These are phyloP conservation scores for Calycina herbarum DNA, from an alignment of 2,329 filamentous ascomycete species.

Conservation along the genomic window DNA sequence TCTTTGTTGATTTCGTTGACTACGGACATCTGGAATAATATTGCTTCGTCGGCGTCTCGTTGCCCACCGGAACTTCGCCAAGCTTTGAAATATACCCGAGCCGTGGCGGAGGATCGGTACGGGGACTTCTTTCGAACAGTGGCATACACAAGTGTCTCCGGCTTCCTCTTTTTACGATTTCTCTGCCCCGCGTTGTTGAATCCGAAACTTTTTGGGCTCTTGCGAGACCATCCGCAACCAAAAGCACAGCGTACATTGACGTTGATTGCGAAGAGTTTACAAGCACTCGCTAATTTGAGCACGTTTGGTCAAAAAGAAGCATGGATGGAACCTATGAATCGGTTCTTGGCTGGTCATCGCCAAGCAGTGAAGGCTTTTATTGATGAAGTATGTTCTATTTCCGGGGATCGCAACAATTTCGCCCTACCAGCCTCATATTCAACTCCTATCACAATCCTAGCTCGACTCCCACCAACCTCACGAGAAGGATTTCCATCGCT, in stretches of 20 bases:
- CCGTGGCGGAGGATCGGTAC: conserved; percentile 91
- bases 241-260: conserved; percentile 86
- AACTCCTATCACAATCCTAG: conserved; percentile 86
- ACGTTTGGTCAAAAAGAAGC: conserved; percentile 91
- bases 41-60: conserved; percentile 69
- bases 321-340: conserved; percentile 99
- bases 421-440: conserved; percentile 82
- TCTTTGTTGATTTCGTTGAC: conserved; percentile 72
- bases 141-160: conserved; percentile 90
- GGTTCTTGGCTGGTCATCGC: conserved; percentile 74
- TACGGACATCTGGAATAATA: conserved; percentile 81
- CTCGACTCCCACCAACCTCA: conserved; percentile 74
- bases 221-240: conserved; percentile 78
- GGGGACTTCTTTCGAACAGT: conserved; percentile 89
- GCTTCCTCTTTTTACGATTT: conserved; percentile 91
- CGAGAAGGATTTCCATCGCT: conserved; percentile 91
- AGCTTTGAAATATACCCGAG: conserved; percentile 86
- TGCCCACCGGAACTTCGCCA: conserved; percentile 80
- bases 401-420: conserved; percentile 64
- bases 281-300: conserved; percentile 86
- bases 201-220: conserved; percentile 85
- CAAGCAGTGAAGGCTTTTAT: conserved; percentile 84
- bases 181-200: conserved; percentile 96
- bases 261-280: conserved; percentile 86
- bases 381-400: conserved; percentile 81